phyloP scores from a whole-genome alignment of 768 basidiomycete species.

The Suillus subluteus region DNA sequence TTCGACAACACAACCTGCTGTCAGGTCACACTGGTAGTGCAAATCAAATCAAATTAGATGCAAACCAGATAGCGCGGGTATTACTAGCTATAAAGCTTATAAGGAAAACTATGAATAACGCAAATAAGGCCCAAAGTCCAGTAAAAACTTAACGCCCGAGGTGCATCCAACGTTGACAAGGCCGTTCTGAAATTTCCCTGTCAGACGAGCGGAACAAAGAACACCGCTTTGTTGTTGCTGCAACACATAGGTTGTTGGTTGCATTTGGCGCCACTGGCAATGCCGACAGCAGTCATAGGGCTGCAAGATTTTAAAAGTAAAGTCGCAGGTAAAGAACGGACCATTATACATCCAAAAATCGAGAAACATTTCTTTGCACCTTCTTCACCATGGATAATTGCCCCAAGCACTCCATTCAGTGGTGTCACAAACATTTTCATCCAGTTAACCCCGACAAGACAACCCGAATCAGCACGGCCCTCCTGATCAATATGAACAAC shows the following conservation, averaged over 20 bases:
- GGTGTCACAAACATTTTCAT: conserved; percentile 36
- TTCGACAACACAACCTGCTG: neutral
- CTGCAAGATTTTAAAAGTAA: neutral
- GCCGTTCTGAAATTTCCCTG: conserved; percentile 20
- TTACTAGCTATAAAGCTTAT: conserved; percentile 1
- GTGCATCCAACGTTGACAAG: conserved; percentile 31
- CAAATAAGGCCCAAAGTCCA: neutral
- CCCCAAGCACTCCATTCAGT: conserved; percentile 24
- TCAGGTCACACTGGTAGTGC: neutral
- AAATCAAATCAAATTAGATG: neutral
- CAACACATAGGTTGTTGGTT: conserved; percentile 28
- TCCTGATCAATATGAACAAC: conserved; percentile 18
- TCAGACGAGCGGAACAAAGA: neutral
- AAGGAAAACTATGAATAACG: conserved; percentile 5
- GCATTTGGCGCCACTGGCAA: conserved; percentile 26
- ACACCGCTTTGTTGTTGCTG: conserved; percentile 4
- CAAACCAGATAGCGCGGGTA: neutral
- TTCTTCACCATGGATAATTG: conserved; percentile 20
- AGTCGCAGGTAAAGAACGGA: neutral
- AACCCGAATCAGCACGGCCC: conserved; percentile 40
- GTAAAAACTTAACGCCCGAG: conserved; percentile 4
- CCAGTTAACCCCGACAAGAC: conserved; percentile 36
- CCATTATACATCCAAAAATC: neutral
- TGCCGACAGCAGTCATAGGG: conserved; percentile 15
- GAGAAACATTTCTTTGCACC: conserved; percentile 11